Conservation (phyloP, 2,329 filamentous ascomycete species). For the Aspergillus tamarii region DNA sequence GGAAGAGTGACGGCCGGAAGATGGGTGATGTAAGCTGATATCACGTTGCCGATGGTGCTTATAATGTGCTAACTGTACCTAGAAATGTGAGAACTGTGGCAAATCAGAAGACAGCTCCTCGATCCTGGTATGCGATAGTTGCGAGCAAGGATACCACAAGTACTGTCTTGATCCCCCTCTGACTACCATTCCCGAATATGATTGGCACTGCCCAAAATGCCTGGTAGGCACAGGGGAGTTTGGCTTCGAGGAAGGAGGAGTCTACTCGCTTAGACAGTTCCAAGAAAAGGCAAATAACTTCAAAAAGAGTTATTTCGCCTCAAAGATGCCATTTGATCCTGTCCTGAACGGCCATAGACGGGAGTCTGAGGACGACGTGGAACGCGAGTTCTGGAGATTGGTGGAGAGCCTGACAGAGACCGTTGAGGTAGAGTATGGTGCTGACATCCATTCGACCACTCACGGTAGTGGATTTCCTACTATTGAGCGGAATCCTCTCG, state of each 20-base stretch:
- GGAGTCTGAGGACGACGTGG: slow-evolving; percentile 92
- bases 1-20: slow-evolving; percentile 59
- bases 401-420: slow-evolving; percentile 94
- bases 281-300: slow-evolving; percentile 95
- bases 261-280: slow-evolving; percentile 94
- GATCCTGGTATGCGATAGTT: slow-evolving; percentile 85
- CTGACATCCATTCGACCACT: slow-evolving; percentile 96
- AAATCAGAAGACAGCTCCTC: slow-evolving; percentile 72
- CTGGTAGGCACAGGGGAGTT: slow-evolving; percentile 96
- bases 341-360: slow-evolving; percentile 77
- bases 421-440: slow-evolving; percentile 96
- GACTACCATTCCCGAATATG: slow-evolving; percentile 74
- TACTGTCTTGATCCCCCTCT: slow-evolving; percentile 86
- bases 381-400: slow-evolving; percentile 94
- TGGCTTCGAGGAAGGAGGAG: slow-evolving; percentile 92
- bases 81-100: slow-evolving; percentile 86
- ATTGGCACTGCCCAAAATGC: slow-evolving; percentile 96
- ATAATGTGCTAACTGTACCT: slow-evolving; percentile 31
- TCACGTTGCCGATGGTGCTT: neutral
- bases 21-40: slow-evolving; percentile 57
- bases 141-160: slow-evolving; percentile 85
- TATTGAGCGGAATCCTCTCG: slow-evolving; percentile 83
- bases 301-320: slow-evolving; percentile 90
- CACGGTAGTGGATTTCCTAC: slow-evolving; percentile 97
- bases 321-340: slow-evolving; percentile 85